Conservation (phyloP, 2,329 filamentous ascomycete genomes). For the Intubia oerlemansii region DNA sequence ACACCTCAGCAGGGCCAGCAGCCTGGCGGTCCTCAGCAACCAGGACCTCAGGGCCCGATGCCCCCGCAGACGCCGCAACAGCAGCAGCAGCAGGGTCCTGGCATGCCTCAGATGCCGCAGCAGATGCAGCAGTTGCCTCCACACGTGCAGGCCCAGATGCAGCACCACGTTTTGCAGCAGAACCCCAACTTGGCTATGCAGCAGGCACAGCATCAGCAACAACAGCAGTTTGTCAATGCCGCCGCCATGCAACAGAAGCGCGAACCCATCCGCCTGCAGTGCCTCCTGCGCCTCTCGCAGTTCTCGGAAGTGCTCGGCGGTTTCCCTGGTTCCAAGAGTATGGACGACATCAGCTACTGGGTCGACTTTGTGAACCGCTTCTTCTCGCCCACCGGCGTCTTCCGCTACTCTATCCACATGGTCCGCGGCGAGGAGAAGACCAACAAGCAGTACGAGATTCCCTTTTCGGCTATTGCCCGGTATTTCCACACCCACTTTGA, state of each 20-base stretch:
- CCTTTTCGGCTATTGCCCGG: constrained; percentile 58
- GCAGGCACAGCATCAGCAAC: constrained; percentile 19
- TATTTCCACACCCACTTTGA: constrained; percentile 84
- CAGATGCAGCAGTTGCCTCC: constrained; percentile 16
- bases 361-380: constrained; percentile 57
- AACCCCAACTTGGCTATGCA: constrained; percentile 16
- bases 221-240: constrained; percentile 14
- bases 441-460: constrained; percentile 73
- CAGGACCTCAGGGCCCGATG: constrained; percentile 11
- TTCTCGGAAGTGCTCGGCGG: constrained; percentile 41
- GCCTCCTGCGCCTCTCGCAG: constrained; percentile 35
- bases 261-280: constrained; percentile 32
- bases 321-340: constrained; percentile 33
- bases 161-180: constrained; percentile 19
- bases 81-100: constrained; percentile 15
- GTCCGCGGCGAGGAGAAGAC: constrained; percentile 30
- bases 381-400: constrained; percentile 57
- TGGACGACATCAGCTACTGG: constrained; percentile 59
- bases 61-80: constrained; percentile 11
- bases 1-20: constrained; percentile 13
- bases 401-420: constrained; percentile 48
- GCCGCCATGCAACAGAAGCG: constrained; percentile 27
- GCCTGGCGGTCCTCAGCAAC: constrained; percentile 12
- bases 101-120: constrained; percentile 4
- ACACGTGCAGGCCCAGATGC: constrained; percentile 15